A percentile compares a stretch with the other conserved stretches of the same genome.
phyloP scores from a whole-genome alignment of 73 alveolate genomes.

The Tetrahymena thermophila region DNA sequence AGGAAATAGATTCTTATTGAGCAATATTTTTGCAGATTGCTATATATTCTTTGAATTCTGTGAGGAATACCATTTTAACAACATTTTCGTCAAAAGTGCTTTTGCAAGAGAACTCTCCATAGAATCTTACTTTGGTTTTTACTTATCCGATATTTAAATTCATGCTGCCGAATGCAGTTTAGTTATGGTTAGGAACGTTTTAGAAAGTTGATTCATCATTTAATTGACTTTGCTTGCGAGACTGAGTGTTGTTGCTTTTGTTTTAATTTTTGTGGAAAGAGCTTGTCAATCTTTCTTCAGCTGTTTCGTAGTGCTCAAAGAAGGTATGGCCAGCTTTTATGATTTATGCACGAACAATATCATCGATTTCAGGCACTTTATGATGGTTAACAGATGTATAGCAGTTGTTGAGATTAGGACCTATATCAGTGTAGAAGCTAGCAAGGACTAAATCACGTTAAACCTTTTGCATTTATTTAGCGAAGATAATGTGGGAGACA shows the following conservation, averaged over 20 bases:
- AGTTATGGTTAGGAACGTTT: not conserved
- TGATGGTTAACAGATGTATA: not conserved
- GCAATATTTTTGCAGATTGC: not conserved
- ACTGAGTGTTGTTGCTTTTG: not conserved
- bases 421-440: not conserved
- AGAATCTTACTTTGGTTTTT: not conserved
- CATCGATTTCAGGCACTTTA: not conserved
- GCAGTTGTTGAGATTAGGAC: not conserved
- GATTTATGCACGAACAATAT: not conserved
- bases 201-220: not conserved
- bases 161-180: not conserved
- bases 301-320: not conserved
- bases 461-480: not conserved
- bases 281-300: not conserved
- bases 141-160: not conserved
- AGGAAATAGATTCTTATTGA: not conserved
- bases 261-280: not conserved
- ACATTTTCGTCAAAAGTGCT: not conserved
- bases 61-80: not conserved
- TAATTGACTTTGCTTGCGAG: not conserved
- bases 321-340: not conserved
- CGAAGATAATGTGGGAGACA: not conserved
- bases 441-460: not conserved
- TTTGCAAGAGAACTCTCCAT: not conserved
- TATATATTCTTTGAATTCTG: not conserved